phyloP scores from a whole-genome alignment of 2,329 filamentous ascomycete species.

The Westerdykella aurantiaca region DNA sequence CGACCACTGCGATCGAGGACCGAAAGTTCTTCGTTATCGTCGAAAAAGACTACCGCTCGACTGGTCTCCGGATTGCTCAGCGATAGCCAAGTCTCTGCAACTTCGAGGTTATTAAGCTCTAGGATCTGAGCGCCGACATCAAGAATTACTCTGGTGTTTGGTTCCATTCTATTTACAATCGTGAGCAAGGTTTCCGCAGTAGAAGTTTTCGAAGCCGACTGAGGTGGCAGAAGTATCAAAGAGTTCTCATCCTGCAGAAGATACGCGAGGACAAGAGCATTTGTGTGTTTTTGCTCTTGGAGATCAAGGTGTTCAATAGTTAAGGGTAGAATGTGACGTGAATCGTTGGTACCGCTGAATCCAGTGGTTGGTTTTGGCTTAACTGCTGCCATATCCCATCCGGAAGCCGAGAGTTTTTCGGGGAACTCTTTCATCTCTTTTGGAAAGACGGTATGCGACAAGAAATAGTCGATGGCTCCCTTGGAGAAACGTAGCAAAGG shows the following conservation, averaged over 20 bases:
- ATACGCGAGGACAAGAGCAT: constrained; percentile 57
- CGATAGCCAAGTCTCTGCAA: constrained; percentile 50
- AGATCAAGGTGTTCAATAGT: constrained; percentile 59
- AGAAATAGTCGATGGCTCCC: constrained; percentile 56
- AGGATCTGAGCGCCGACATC: constrained; percentile 61
- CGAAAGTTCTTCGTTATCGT: constrained; percentile 41
- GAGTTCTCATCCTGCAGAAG: constrained; percentile 40
- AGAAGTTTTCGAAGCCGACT: no score
- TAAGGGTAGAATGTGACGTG: constrained; percentile 53
- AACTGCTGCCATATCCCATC: constrained; percentile 60
- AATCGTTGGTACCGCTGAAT: constrained; percentile 69
- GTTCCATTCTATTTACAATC: constrained; percentile 11
- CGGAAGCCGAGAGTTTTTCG: constrained; percentile 58
- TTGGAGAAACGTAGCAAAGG: constrained; percentile 50
- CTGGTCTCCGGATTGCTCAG: constrained; percentile 38
- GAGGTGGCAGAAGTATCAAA: no score
- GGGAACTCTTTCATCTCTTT: constrained; percentile 59
- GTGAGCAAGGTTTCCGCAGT: constrained; percentile 34
- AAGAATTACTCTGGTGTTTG: constrained; percentile 42
- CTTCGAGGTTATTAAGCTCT: constrained; percentile 51
- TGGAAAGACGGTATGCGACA: constrained; percentile 62
- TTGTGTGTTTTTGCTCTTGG: constrained; percentile 51
- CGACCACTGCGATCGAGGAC: constrained; percentile 40
- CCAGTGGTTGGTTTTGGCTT: constrained; percentile 51
- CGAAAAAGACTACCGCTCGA: constrained; percentile 52